These are phyloP conservation scores for Komagataella kurtzmanii DNA, from an alignment of 805 yeast genomes.

Conservation along the genomic window DNA sequence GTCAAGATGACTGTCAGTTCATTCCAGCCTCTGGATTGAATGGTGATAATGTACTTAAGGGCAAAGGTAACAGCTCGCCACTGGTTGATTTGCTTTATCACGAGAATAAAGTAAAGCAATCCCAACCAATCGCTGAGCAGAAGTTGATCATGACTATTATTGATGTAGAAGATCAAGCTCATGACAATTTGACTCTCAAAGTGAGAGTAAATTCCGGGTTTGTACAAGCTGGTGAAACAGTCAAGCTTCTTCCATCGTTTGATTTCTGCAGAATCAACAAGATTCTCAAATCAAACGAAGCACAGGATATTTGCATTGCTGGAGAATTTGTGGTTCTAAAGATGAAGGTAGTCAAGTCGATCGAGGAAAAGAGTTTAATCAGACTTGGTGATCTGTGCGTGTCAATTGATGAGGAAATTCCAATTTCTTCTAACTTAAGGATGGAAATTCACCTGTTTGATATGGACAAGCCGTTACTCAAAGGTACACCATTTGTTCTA, in stretches of 20 bases:
- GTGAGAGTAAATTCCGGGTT: conserved; percentile 63
- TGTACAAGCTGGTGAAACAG: conserved; percentile 58
- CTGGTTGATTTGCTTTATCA: conserved; percentile 26
- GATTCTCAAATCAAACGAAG: conserved; percentile 11
- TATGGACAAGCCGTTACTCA: conserved; percentile 54
- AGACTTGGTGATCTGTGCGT: conserved; percentile 59
- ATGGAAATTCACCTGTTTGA: conserved; percentile 56
- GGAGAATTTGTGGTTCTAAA: conserved; percentile 43
- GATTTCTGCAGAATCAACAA: conserved; percentile 28
- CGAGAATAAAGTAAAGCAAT: conserved; percentile 12
- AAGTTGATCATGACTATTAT: conserved; percentile 39
- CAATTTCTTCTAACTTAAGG: conserved; percentile 31
- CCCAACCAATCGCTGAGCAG: conserved; percentile 2
- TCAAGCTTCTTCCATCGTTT: conserved; percentile 40
- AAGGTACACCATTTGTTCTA: conserved; percentile 67
- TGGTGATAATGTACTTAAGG: conserved; percentile 52
- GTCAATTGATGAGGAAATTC: conserved; percentile 29
- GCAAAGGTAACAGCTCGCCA: conserved; percentile 15
- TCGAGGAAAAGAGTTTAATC: conserved; percentile 21
- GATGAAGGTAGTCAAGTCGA: conserved; percentile 18
- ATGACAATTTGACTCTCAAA: conserved; percentile 35
- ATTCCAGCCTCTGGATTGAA: conserved; percentile 60
- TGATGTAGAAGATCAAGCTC: conserved; percentile 43
- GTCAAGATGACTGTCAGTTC: conserved; percentile 24
- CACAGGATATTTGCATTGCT: conserved; percentile 25